These are phyloP conservation scores for Ploettnerulaceae sp. DNA, from an alignment of 2,329 filamentous ascomycete species.

Conservation along the genomic window DNA sequence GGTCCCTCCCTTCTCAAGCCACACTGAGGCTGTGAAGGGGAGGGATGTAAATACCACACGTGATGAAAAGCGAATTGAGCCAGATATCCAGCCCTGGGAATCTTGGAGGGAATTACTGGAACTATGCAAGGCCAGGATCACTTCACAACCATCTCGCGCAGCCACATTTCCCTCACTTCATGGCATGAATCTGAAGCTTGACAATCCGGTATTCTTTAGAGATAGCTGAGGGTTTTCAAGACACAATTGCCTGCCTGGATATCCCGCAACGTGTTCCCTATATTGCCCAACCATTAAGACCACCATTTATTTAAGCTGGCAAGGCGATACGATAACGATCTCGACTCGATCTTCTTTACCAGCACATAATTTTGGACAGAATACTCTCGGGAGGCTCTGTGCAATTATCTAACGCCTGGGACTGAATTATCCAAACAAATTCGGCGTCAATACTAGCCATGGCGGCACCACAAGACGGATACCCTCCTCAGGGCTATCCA, in stretches of 20 bases:
- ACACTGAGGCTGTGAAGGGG: background rate
- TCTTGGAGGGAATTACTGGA: background rate
- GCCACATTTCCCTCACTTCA: slow-evolving; percentile 6
- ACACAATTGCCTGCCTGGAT: slow-evolving; percentile 11
- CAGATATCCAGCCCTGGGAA: slow-evolving; percentile 14
- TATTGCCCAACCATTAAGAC: slow-evolving; percentile 13
- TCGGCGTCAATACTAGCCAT: slow-evolving; percentile 32
- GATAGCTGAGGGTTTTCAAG: slow-evolving; percentile 12
- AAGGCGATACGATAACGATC: slow-evolving; percentile 12
- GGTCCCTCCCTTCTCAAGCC: background rate
- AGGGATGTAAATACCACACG: background rate
- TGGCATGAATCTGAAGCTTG: slow-evolving; percentile 23
- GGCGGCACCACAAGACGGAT: slow-evolving; percentile 48
- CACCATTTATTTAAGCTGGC: slow-evolving; percentile 16
- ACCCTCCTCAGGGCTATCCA: slow-evolving; percentile 41
- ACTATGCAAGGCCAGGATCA: slow-evolving; percentile 15
- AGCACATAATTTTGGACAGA: slow-evolving; percentile 10
- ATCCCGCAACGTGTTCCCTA: slow-evolving; percentile 31
- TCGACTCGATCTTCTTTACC: slow-evolving; percentile 2
- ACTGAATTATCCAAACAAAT: background rate
- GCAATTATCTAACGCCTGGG: slow-evolving; percentile 1
- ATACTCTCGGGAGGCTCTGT: slow-evolving; percentile 4
- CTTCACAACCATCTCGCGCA: background rate
- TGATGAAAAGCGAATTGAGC: slow-evolving; percentile 2
- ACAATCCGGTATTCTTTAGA: slow-evolving; percentile 8